Evolutionary conservation across 495 filamentous ascomycete genomes (phyloP), one percentile per base, ranked within the genome.

Genomic region (Penicillium subrubescens): DNA sequence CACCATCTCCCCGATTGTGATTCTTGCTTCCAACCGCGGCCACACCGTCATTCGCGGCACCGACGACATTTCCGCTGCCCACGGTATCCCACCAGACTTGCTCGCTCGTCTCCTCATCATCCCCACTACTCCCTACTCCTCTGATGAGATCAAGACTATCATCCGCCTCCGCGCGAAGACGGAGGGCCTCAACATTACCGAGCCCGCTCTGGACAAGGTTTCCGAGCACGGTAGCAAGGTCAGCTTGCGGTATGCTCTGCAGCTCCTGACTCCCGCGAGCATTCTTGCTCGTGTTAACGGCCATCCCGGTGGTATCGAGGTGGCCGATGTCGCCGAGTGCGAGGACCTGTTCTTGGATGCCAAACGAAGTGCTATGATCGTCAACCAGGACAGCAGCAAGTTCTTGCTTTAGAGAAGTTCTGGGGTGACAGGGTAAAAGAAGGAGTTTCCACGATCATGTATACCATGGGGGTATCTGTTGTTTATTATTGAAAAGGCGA

Each of bases 1-100:
- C 46, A 82, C 88, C 66, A 95, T 99, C 71, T 92, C 94, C 8
- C 95, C 95, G 19, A 96, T 97, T 67, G 95, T 99, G 63, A 96
- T 98, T 63, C 90, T 99, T 33, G 95, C 95, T 64, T 97, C 94
- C 41, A 99, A 99, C 79, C 90, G 95, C 63, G 95, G 95, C 62
- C 88, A 93, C 82, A 90, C 90, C 61, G 89, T 92, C 48, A 95
- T 97, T 71, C 90, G 92, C 57, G 93, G 93, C 66, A 92, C 92
- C 33, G 88, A 93, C 71, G 90, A 92, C 64, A 82, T 93, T 62
- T 82, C 89, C 17, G 92, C 93, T 48, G 92, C 95, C 7, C 95
- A 99, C 76, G 95, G 95, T 64, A 87, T 99, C 60, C 95, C 95
- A 0, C 87, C 94, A 8, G 95, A 99, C 72, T 90, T 98, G 63